Conservation (phyloP, 108 stramenopile species). For the Poteriospumella lacustris region DNA sequence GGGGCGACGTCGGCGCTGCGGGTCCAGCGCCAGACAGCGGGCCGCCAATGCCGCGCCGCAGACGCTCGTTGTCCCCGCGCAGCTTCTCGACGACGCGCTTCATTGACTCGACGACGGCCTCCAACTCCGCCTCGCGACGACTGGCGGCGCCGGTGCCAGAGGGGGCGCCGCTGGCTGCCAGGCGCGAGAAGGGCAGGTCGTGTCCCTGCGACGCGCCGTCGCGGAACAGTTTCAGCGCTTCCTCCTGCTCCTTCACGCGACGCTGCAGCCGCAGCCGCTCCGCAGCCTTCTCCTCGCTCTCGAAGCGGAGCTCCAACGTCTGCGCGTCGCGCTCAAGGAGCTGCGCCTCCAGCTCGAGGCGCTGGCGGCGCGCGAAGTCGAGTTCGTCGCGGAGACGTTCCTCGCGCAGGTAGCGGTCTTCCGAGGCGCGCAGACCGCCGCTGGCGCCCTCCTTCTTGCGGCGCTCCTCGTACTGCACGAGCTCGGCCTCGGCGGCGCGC, state of each 20-base stretch:
- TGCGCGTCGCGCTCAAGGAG: constrained; percentile 48
- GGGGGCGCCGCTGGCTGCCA: no score
- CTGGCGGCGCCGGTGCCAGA: no score
- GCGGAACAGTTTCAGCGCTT: neutral
- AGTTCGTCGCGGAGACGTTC: constrained; percentile 38
- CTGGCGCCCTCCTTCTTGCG: constrained; percentile 11
- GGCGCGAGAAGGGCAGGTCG: neutral
- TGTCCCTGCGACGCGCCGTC: constrained; percentile 14
- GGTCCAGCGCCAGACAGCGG: no score
- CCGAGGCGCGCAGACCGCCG: constrained; percentile 18
- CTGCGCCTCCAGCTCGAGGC: constrained; percentile 26
- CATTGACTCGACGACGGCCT: constrained; percentile 55
- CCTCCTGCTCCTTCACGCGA: constrained; percentile 35
- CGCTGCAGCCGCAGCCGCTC: constrained; percentile 37
- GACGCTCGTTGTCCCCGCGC: constrained; percentile 44
- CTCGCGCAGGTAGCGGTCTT: constrained; percentile 36
- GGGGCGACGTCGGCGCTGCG: no score
- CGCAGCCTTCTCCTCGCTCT: constrained; percentile 42
- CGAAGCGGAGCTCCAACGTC: constrained; percentile 52
- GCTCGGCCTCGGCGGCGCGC: constrained; percentile 21
- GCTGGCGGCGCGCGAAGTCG: neutral
- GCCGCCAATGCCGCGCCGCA: constrained; percentile 38
- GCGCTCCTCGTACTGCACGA: constrained; percentile 3
- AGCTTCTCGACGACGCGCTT: constrained; percentile 57
- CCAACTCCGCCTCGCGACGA: constrained; percentile 55